Evolutionary conservation across 176 grass and related monocot genomes (phyloP), one percentile per base, ranked within the genome.

Genomic region (Ampelocalamus luodianensis): DNA sequence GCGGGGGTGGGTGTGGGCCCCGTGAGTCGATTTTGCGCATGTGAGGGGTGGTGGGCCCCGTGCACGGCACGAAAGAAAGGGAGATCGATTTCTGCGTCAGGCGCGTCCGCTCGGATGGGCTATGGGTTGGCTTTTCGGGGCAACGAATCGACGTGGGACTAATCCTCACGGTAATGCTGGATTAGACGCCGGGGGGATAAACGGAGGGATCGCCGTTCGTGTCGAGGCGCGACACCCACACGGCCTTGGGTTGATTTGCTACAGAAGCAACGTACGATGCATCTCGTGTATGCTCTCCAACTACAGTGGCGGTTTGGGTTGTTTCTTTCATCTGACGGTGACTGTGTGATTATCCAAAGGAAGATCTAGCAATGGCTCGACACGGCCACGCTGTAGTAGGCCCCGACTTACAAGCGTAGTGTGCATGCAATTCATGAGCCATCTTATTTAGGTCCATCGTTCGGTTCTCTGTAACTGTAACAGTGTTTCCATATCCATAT

Each of bases 41-140:
- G 84, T 83, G 67, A 86, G 7, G 15, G 38, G 15, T 4, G 40
- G 79, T 82, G 86, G 86, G 86, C 37, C 86, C 86, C 72, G 40
- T 63, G 20, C 62, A 46, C 71, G 46, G 3, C 46, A 15, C 46
- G 46, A 49, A 49, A 49, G 46, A 15, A 14, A 49, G 46, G 13
- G 4, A 3, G 65, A 71, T 79, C n/a, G n/a, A n/a, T n/a, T n/a
- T n/a, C n/a, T n/a, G n/a, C n/a, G n/a, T n/a, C n/a, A n/a, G n/a
- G n/a, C n/a, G n/a, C n/a, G n/a, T n/a, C n/a, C n/a, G n/a, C 4
- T 26, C 23, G 50, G 38, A 13, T 3, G 12, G 36, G 65, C 42
- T 78, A 13, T 3, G 12, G 36, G 65, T 49, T 78, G 74, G 75
- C 61, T 72, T 75, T 90, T 79, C 50, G 68, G 60, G 16, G 9